Evolutionary conservation across 129 eudicot species (phyloP).

Genomic region (Arctium minus): DNA sequence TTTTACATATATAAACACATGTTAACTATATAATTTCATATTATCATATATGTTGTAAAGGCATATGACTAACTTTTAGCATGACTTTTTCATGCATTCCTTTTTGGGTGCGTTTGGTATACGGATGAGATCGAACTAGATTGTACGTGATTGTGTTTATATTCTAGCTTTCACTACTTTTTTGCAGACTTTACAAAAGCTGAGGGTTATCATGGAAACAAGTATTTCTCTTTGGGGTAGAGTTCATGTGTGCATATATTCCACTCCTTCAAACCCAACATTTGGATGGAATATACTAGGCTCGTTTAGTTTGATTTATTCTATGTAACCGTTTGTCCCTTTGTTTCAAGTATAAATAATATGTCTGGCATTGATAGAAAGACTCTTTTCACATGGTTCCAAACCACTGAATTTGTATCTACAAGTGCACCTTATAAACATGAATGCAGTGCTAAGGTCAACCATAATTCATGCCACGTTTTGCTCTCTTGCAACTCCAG

Average conservation of each 20-base stretch:
- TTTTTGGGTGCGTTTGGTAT: background rate
- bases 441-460: background rate
- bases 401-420: background rate
- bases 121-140: background rate
- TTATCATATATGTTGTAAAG: background rate
- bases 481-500: background rate
- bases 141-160: background rate
- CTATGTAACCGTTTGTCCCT: background rate
- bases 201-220: background rate
- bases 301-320: background rate
- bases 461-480: background rate
- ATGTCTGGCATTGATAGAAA: background rate
- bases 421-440: background rate
- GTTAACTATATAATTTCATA: background rate
- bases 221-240: background rate
- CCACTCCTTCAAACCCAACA: background rate
- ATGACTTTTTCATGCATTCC: background rate
- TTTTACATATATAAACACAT: background rate
- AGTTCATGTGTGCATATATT: background rate
- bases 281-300: background rate
- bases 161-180: background rate
- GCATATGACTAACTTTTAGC: background rate
- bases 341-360: background rate
- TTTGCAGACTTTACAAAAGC: background rate
- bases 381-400: background rate